Evolutionary conservation across 106 monocot species (phyloP).

Genomic region (Phalaenopsis aphrodite): DNA sequence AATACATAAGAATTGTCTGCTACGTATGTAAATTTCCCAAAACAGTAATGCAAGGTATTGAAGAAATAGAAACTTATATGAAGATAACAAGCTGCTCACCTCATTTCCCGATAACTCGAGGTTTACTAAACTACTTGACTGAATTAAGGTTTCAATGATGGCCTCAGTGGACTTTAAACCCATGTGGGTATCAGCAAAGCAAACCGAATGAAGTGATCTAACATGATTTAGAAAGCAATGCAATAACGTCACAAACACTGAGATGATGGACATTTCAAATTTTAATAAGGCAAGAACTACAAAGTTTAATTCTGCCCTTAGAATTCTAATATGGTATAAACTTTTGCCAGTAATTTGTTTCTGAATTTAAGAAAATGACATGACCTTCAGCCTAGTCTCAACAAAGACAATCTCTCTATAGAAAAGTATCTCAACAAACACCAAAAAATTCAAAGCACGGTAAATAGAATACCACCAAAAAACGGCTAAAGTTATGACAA

Average conservation of each 20-base stretch:
- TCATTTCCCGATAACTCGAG: constrained; percentile 72
- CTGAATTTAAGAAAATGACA: neutral
- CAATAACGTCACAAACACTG: neutral
- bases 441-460: neutral
- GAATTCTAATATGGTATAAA: neutral
- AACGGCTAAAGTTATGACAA: neutral
- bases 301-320: constrained; percentile 3
- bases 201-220: constrained; percentile 41
- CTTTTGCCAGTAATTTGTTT: neutral
- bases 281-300: neutral
- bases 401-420: neutral
- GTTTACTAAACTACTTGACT: constrained; percentile 29
- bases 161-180: constrained; percentile 38
- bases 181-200: constrained; percentile 41
- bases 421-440: neutral
- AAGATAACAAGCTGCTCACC: constrained; percentile 26
- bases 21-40: no score
- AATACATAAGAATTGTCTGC: no score
- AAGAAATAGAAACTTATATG: neutral
- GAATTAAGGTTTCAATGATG: constrained; percentile 39
- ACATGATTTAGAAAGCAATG: neutral
- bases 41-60: neutral
- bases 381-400: neutral
- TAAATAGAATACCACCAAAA: neutral
- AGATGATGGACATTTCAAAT: neutral